Conservation (phyloP, 2,329 filamentous ascomycete species). For the Trichophaea hybrida region DNA sequence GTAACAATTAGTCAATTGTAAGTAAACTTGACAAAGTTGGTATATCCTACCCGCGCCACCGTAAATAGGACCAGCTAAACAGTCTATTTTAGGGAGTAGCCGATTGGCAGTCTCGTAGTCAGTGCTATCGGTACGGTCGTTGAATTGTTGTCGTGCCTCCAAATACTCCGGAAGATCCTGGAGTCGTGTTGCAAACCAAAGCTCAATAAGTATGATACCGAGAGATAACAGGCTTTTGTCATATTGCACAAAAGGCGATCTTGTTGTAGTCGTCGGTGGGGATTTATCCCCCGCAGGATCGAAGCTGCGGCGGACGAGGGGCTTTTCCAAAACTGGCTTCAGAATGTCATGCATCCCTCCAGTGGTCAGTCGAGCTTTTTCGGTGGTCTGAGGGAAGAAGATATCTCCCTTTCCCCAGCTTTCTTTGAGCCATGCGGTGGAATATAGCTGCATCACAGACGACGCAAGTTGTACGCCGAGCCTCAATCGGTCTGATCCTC, state of each 20-base stretch:
- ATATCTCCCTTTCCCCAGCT: slow-evolving; percentile 17
- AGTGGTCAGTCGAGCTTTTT: neutral
- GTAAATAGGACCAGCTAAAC: slow-evolving; percentile 27
- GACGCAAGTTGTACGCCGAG: slow-evolving; percentile 18
- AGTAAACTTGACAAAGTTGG: too few species aligned
- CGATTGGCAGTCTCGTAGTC: neutral
- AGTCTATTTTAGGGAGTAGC: neutral
- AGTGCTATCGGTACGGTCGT: neutral
- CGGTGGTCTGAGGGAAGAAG: slow-evolving; percentile 5
- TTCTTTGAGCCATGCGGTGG: slow-evolving; percentile 19
- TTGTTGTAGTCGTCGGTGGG: neutral
- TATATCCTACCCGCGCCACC: slow-evolving; percentile 22
- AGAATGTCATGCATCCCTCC: neutral
- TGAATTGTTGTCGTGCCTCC: neutral
- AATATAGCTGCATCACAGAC: slow-evolving; percentile 17
- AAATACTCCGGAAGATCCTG: slow-evolving; percentile 1
- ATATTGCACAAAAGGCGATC: neutral
- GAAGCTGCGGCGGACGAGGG: neutral
- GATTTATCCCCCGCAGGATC: neutral
- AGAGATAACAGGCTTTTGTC: slow-evolving; percentile 29
- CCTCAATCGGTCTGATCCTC: slow-evolving; percentile 5
- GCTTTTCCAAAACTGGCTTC: neutral
- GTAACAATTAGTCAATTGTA: too few species aligned
- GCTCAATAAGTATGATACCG: slow-evolving; percentile 30
- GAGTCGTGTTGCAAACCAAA: slow-evolving; percentile 29